Conservation (phyloP, 768 basidiomycete species). For the Cystofilobasidium capitatum region DNA sequence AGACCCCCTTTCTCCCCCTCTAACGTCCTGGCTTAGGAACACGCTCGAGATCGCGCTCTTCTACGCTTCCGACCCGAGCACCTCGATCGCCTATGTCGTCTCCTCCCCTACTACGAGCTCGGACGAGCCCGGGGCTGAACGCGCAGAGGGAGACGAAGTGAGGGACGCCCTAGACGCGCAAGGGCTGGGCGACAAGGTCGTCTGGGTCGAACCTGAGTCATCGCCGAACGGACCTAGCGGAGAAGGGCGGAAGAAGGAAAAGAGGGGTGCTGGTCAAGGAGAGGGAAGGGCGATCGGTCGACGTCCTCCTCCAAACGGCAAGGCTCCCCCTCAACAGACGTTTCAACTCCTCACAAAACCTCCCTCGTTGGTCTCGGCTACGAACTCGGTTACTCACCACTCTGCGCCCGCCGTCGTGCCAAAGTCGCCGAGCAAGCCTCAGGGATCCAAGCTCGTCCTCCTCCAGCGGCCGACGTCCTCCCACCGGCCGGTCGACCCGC, state of each 20-base stretch:
- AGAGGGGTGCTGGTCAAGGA: background rate
- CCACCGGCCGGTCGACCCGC: no score
- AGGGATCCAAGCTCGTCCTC: background rate
- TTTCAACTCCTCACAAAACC: no score
- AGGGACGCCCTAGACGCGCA: background rate
- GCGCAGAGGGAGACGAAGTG: background rate
- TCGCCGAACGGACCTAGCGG: no score
- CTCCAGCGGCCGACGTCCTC: background rate
- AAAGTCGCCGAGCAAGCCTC: background rate
- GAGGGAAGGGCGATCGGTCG: background rate
- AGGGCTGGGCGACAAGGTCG: background rate
- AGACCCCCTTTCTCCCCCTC: background rate
- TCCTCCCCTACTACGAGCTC: background rate
- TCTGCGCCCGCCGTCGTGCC: background rate
- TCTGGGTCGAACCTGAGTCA: background rate
- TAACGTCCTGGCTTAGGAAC: background rate
- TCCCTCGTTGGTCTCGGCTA: no score
- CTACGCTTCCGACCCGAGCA: background rate
- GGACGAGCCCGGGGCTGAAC: background rate
- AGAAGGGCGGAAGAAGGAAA: background rate
- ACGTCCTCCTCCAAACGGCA: no score
- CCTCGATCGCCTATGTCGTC: background rate
- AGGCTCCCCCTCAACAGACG: no score
- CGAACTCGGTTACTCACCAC: no score
- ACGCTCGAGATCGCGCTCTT: background rate